These are phyloP conservation scores for Ustilago bromivora DNA, from an alignment of 1,284 basidiomycete genomes.

Conservation along the genomic window DNA sequence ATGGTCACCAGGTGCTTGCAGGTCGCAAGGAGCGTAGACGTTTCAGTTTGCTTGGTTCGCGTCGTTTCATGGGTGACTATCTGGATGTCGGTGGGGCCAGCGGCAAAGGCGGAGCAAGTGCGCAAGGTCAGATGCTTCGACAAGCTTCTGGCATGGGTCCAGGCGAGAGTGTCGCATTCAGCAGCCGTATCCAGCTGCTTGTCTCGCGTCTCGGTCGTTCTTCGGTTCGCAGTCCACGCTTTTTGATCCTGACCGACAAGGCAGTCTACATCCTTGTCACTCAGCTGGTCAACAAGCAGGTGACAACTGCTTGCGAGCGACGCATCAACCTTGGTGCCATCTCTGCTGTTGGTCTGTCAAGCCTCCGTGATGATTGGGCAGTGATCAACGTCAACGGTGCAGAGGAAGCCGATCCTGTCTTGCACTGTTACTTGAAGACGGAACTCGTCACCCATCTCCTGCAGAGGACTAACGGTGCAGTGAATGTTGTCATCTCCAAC, in stretches of 20 bases:
- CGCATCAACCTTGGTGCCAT: slow-evolving; percentile 91
- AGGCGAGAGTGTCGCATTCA: slow-evolving; percentile 75
- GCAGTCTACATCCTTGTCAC: slow-evolving; percentile 86
- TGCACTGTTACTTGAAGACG: slow-evolving; percentile 95
- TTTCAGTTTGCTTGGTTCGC: slow-evolving; percentile 92
- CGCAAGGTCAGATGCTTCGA: slow-evolving; percentile 83
- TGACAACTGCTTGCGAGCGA: slow-evolving; percentile 79
- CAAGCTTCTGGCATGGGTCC: slow-evolving; percentile 77
- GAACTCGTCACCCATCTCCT: slow-evolving; percentile 87
- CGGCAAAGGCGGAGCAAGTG: slow-evolving; percentile 73
- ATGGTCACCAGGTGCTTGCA: slow-evolving; percentile 91
- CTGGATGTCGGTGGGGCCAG: slow-evolving; percentile 81
- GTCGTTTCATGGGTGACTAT: slow-evolving; percentile 97
- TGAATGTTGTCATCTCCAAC: slow-evolving; percentile 74
- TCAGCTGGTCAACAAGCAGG: slow-evolving; percentile 73
- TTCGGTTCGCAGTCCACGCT: slow-evolving; percentile 91
- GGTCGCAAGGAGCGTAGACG: slow-evolving; percentile 92
- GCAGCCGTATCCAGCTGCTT: slow-evolving; percentile 84
- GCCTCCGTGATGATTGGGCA: slow-evolving; percentile 89
- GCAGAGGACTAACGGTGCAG: slow-evolving; percentile 81
- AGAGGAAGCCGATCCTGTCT: slow-evolving; percentile 90
- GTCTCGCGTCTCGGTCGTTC: slow-evolving; percentile 89
- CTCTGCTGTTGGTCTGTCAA: slow-evolving; percentile 85
- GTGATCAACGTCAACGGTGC: slow-evolving; percentile 77
- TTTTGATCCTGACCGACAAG: slow-evolving; percentile 88